Evolutionary conservation across 2,329 filamentous ascomycete genomes (phyloP).

Genomic region (Aspergillus fumigatus): DNA sequence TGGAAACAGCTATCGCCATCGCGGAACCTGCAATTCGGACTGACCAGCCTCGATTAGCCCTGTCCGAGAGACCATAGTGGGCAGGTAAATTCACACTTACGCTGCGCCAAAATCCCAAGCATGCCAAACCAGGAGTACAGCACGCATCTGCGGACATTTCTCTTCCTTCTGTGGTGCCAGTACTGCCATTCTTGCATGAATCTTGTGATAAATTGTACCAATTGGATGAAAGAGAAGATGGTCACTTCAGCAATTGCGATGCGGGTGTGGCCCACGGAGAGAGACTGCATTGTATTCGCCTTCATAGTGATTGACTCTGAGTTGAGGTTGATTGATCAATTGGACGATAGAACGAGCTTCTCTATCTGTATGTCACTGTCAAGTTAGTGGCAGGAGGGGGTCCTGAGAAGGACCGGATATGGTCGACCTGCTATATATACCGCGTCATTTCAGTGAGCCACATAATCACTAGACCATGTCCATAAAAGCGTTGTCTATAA

Average conservation of each 20-base stretch:
- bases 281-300: too few relatives aligned
- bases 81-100: constrained; percentile 11
- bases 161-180: constrained; percentile 22
- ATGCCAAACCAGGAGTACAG: constrained; percentile 26
- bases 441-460: too few relatives aligned
- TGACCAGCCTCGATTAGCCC: constrained; percentile 1
- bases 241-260: constrained; percentile 23
- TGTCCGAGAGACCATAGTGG: not conserved
- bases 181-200: constrained; percentile 24
- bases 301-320: too few relatives aligned
- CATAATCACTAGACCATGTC: too few relatives aligned
- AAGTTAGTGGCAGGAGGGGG: too few relatives aligned
- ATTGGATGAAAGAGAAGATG: constrained; percentile 20
- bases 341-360: too few relatives aligned
- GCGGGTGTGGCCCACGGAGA: not conserved
- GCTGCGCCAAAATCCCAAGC: constrained; percentile 22
- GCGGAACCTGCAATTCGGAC: constrained; percentile 24
- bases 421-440: too few relatives aligned
- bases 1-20: constrained; percentile 17
- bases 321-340: too few relatives aligned
- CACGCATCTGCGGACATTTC: constrained; percentile 13
- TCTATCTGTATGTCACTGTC: too few relatives aligned
- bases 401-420: too few relatives aligned
- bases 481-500: too few relatives aligned
- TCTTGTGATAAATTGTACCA: constrained; percentile 17